These are phyloP conservation scores for Eucalyptus shirleyi DNA, from an alignment of 345 rosid genomes.

Conservation along the genomic window DNA sequence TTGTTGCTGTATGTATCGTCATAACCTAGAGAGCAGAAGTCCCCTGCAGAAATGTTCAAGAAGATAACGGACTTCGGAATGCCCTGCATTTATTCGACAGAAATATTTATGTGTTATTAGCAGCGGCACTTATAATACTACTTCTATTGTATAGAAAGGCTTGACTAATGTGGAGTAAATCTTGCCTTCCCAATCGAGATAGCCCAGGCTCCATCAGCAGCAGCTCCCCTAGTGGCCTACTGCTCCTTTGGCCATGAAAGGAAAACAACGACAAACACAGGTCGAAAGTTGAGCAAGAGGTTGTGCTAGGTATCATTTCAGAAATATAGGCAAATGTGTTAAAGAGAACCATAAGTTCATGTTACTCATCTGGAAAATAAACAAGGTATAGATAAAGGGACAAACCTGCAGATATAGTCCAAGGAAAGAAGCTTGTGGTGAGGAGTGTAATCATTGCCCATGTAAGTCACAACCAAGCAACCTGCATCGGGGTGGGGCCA, in stretches of 20 bases:
- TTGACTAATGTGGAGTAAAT: not conserved
- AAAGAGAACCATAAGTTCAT: not conserved
- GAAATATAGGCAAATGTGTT: not conserved
- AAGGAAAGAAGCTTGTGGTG: conserved; percentile 55
- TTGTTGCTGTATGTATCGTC: not conserved
- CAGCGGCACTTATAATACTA: not conserved
- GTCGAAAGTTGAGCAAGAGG: not conserved
- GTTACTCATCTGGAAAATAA: not conserved
- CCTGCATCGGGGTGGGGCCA: conserved; percentile 99
- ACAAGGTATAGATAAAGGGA: not conserved
- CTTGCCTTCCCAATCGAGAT: conserved; percentile 75
- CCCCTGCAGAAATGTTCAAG: not conserved
- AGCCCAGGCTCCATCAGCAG: conserved; percentile 82
- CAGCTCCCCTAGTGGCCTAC: conserved; percentile 54
- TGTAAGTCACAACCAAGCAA: conserved; percentile 72
- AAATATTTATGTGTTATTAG: not conserved
- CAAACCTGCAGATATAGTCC: conserved; percentile 54
- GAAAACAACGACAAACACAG: not conserved
- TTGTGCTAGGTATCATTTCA: not conserved
- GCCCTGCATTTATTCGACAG: not conserved
- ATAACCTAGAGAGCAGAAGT: not conserved
- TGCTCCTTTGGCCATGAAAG: conserved; percentile 26
- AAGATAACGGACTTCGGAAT: not conserved
- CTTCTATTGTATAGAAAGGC: not conserved
- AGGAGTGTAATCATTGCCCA: conserved; percentile 51